Base-by-base conservation (phyloP, 1,139 yeast genomes). In the Hansenula sp. region DNA sequence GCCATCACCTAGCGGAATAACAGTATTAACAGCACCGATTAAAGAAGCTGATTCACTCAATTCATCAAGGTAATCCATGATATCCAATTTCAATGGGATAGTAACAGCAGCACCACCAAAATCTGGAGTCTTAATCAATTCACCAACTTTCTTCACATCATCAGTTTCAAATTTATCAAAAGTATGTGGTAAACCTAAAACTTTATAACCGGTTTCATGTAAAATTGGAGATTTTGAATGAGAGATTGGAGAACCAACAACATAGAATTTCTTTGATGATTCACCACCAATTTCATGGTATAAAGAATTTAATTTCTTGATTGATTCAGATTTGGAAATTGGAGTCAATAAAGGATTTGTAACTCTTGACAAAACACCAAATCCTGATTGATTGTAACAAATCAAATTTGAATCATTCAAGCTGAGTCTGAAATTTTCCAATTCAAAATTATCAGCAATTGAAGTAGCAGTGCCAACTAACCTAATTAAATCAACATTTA, bases 11-110 rank as follows among this genome's bases (percentile, higher is more conserved):
- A 64, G 59, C 25, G 85, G 85, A 32, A 75, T 71, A 39, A 92
- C 75, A 0, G 99, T 94, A 65, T 94, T 94, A 41, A 94, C 90
- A 18, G 98, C 97, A 35, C 98, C 97, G 53, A 92, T 86, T 13
- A 64, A 57, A 50, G 73, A 64, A 21, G 96, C 98, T 16, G 94
- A 77, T 8, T 76, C 82, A 3, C 90, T 74, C 40, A 86, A 65
- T 46, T 76, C 81, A 44, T 72, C 71, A 48, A 82, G 73, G 50
- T 76, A 74, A 51, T 79, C 71, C 67, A 84, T 79, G 52, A 89
- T 82, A 46, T 83, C 94, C 42, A 86, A 61, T 60, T 90, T 90
- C 56, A 89, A 69, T 11, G 97, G 97, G 61, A 90, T 89, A 2
- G 97, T 90, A 10, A 90, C 86, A 2, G 95, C 90, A 49, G 85